phyloP scores from a whole-genome alignment of 2,329 filamentous ascomycete genomes.

The Scytalidium sp. region DNA sequence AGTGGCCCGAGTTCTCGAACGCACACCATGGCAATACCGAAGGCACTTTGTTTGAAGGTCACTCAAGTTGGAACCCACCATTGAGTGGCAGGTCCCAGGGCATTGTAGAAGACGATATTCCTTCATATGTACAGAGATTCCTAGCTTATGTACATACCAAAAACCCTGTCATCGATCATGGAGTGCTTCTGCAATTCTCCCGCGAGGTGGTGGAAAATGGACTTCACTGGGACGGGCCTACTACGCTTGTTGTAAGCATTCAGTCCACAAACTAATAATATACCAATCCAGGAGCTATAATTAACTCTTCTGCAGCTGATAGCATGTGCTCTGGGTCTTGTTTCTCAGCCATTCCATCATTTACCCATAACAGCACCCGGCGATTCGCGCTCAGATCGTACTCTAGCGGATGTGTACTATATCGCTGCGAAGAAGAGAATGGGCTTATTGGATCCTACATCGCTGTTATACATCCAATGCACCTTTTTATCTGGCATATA shows the following conservation, averaged over 20 bases:
- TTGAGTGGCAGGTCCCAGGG: constrained; percentile 1
- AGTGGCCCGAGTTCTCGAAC: constrained; percentile 4
- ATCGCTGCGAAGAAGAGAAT: constrained; percentile 26
- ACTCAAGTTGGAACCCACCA: not conserved
- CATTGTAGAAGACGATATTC: constrained; percentile 25
- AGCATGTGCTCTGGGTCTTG: constrained; percentile 26
- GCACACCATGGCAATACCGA: not conserved
- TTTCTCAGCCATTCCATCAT: constrained; percentile 23
- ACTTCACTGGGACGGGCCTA: constrained; percentile 27
- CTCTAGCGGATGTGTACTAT: constrained; percentile 27
- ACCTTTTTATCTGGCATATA: constrained; percentile 37
- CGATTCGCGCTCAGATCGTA: constrained; percentile 7
- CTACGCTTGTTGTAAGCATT: constrained; percentile 25
- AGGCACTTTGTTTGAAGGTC: not conserved
- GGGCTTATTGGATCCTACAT: constrained; percentile 21
- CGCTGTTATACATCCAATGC: constrained; percentile 33
- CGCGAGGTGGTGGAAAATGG: constrained; percentile 23
- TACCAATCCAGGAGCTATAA: not conserved
- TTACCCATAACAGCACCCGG: constrained; percentile 1
- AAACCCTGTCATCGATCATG: constrained; percentile 32
- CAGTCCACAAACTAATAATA: not conserved
- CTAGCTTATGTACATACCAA: constrained; percentile 32
- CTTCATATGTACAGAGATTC: constrained; percentile 26
- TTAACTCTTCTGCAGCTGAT: constrained; percentile 14
- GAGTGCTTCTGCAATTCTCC: constrained; percentile 20